Evolutionary conservation across 176 grass and related monocot genomes (phyloP), one percentile per base, ranked within the genome.

Genomic region (Typha latifolia): DNA sequence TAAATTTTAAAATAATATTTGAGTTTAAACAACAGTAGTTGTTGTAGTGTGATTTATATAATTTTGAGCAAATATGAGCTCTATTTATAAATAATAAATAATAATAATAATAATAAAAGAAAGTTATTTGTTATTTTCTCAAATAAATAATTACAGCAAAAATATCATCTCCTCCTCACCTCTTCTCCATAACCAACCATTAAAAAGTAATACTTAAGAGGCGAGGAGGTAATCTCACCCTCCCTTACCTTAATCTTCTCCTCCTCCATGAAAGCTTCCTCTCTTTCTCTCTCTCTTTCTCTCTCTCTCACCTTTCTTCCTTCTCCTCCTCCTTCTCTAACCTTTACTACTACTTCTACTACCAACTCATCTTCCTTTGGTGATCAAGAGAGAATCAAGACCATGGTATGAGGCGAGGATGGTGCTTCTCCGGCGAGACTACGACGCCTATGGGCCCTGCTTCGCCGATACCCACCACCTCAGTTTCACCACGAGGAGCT

Each of bases 321-420:
- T 16, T 6, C 22, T 61, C n/a, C 47, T 27, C 66, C 48, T 14
- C 11, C 71, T 62, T 9, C 23, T 49, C 49, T 51, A 49, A 72
- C 9, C 19, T 10, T 49, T 79, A 32, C 48, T 64, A 34, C 47
- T 69, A 24, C 43, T 63, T n/a, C 34, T 64, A 18, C 18, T 64
- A 4, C 11, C 26, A 48, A 20, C 47, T 9, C 12, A n/a, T 65
- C 20, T 14, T 49, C 22, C 12, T 63, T 51, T 4, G 14, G 13
- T 64, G 69, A 16, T 62, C 48, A 67, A 53, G 49, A 49, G 62
- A 72, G 62, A 62, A 57, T 23, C 20, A 66, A 68, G 77, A 72
- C 77, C 69, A 80, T 80, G 77, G 77, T 72, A 72, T 72, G 69
- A 80, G 70, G 66, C 75, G 31, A 59, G 69, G 72, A 80, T 51